phyloP scores from a whole-genome alignment of 345 rosid genomes.

The Populus ilicifolia region DNA sequence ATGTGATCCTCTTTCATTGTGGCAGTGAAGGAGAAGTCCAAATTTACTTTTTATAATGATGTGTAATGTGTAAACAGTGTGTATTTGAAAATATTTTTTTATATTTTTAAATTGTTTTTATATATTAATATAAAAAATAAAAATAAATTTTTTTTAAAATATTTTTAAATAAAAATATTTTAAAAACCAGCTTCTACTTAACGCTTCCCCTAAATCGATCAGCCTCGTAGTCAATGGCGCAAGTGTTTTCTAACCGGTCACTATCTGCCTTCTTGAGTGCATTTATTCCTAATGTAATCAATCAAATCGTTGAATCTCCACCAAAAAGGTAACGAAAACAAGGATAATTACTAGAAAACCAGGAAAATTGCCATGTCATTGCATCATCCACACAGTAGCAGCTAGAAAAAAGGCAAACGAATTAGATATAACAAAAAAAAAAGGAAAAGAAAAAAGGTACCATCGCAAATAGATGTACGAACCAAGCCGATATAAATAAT shows the following conservation, averaged over 20 bases:
- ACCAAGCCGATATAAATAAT: too few species aligned
- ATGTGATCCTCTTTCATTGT: not conserved
- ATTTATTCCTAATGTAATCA: not conserved
- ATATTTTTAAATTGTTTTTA: too few species aligned
- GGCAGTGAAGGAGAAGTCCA: not conserved
- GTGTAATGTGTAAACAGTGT: not conserved
- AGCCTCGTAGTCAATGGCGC: not conserved
- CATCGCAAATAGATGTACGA: not conserved
- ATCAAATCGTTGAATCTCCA: not conserved
- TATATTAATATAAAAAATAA: too few species aligned
- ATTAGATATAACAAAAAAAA: too few species aligned
- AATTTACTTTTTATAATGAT: not conserved
- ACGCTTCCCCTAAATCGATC: too few species aligned
- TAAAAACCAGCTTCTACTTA: too few species aligned
- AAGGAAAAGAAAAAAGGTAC: too few species aligned
- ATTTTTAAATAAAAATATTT: too few species aligned
- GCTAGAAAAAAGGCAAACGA: too few species aligned
- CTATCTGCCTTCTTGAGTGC: not conserved
- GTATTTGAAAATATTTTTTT: too few species aligned
- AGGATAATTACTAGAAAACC: not conserved
- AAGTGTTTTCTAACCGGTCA: not conserved
- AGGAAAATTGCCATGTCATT: too few species aligned
- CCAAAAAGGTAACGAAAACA: not conserved
- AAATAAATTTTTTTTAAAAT: too few species aligned
- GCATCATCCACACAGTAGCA: not conserved